Conservation (phyloP, 352 stramenopile species). For the Phytopythium mirpurense region DNA sequence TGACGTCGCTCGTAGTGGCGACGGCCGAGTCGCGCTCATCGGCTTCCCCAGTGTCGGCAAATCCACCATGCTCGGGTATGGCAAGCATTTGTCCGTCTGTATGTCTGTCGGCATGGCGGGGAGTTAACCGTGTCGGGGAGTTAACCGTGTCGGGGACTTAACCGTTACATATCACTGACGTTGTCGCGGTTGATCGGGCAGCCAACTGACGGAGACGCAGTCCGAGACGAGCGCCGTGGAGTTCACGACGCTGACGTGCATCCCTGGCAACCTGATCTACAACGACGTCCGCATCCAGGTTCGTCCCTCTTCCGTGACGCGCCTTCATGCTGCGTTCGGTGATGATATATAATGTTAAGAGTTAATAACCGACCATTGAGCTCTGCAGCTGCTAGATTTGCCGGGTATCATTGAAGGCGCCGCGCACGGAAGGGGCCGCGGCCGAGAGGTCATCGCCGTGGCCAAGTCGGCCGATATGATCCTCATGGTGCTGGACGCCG, state of each 20-base stretch:
- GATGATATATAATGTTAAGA: too few species aligned
- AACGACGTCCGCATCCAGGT: conserved; percentile 96
- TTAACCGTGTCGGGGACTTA: too few species aligned
- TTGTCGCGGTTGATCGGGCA: conserved; percentile 13
- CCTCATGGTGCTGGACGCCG: conserved; percentile 98
- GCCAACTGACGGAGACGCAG: conserved; percentile 95
- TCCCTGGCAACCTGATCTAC: conserved; percentile 95
- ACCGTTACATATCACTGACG: too few species aligned
- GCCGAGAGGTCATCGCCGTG: conserved; percentile 98
- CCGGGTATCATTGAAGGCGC: conserved; percentile 99
- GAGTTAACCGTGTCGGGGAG: conserved; percentile 2
- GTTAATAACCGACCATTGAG: too few species aligned
- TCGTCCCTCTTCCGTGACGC: too few species aligned
- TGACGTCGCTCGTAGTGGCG: conserved; percentile 92
- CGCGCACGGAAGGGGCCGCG: conserved; percentile 95
- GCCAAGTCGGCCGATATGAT: conserved; percentile 98
- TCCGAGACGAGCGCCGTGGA: conserved; percentile 96
- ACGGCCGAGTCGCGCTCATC: conserved; percentile 97
- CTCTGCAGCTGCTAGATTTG: conserved; percentile 98
- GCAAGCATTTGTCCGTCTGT: not conserved
- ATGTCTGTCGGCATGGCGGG: not conserved
- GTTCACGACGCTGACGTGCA: conserved; percentile 98
- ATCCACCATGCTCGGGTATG: conserved; percentile 79
- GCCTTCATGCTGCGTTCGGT: not conserved
- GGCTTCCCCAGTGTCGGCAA: conserved; percentile 90